Evolutionary conservation across 176 grass and related monocot species (phyloP), one percentile per base, ranked within the genome.

Genomic region (Oryza punctata): DNA sequence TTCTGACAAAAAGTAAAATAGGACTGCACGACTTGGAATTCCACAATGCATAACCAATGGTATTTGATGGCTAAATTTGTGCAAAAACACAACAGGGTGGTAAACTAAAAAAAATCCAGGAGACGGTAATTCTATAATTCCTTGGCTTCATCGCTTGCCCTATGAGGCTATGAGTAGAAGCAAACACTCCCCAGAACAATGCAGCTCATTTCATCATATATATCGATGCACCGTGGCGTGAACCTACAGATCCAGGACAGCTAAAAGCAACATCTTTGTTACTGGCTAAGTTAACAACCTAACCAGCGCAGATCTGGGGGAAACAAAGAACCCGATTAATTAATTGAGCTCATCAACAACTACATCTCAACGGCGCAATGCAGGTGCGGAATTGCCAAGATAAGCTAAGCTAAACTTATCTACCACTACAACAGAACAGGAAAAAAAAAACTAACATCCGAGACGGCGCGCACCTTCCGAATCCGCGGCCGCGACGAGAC

Each of bases 241-340:
- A n/a, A n/a, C 8, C 37, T 32, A 63, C 18, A 19, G 21, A 47
- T 26, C 38, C 19, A 26, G 16, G 23, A 4, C 65, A 71, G 4
- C 15, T 61, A 44, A 77, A 23, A 72, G 43, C 40, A 47, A 15
- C 30, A 66, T 16, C 0, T 49, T 75, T 47, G 14, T 57, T 19
- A 0, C 8, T 19, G 14, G 16, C 77, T 3, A 32, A 40, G 50
- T 28, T 66, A 66, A 26, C 30, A 65, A 49, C 37, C 41, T 30
- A 89, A 65, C 29, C 9, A 25, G 76, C 41, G n/a, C 74, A 85
- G 73, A 90, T 86, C 88, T 46, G 69, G 12, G 47, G 15, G 6
- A 50, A 81, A 46, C 35, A 85, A 40, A 1, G 4, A 50, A 65
- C 54, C 7, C 7, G 35, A 70, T 8, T 19, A 24, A 38, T 38